A percentile compares a stretch with the other conserved stretches of the same genome.
These are phyloP conservation scores for Populus alba DNA, from an alignment of 345 rosid species.

Conservation along the genomic window DNA sequence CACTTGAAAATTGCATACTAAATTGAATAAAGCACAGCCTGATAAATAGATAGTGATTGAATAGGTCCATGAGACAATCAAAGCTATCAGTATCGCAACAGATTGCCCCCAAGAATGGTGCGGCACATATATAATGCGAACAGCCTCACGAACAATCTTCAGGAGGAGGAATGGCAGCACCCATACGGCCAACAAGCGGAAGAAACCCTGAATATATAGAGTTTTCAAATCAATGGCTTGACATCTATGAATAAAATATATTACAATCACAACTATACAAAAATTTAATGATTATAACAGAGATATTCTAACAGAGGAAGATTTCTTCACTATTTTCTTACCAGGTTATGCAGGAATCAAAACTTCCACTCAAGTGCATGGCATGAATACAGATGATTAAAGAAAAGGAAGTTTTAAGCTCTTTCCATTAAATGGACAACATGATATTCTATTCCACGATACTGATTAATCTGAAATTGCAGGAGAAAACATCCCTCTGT, in stretches of 20 bases:
- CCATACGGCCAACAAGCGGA: conserved; percentile 27
- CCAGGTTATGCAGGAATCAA: background rate
- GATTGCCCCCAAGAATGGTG: conserved; percentile 25
- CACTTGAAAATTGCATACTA: conserved; percentile 35
- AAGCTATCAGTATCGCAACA: conserved; percentile 12
- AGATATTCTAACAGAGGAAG: background rate
- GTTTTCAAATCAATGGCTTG: background rate
- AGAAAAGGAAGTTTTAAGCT: no score
- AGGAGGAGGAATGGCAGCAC: conserved; percentile 29
- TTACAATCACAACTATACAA: background rate
- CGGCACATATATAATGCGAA: conserved; percentile 7
- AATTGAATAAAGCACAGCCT: conserved; percentile 33
- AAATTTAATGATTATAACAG: no score
- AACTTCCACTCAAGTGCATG: background rate
- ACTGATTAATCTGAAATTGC: background rate
- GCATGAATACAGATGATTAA: no score
- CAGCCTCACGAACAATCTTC: conserved; percentile 30
- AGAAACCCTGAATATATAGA: conserved; percentile 33
- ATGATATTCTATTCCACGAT: background rate
- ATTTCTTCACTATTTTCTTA: background rate
- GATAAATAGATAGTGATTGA: conserved; percentile 22
- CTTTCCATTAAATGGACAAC: no score
- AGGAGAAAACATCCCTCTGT: no score
- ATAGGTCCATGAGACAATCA: conserved; percentile 33
- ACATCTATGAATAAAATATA: background rate